A percentile compares a stretch with the other conserved stretches of the same genome.
phyloP scores from a whole-genome alignment of 2,329 filamentous ascomycete genomes.

The Hypocreales sp. region DNA sequence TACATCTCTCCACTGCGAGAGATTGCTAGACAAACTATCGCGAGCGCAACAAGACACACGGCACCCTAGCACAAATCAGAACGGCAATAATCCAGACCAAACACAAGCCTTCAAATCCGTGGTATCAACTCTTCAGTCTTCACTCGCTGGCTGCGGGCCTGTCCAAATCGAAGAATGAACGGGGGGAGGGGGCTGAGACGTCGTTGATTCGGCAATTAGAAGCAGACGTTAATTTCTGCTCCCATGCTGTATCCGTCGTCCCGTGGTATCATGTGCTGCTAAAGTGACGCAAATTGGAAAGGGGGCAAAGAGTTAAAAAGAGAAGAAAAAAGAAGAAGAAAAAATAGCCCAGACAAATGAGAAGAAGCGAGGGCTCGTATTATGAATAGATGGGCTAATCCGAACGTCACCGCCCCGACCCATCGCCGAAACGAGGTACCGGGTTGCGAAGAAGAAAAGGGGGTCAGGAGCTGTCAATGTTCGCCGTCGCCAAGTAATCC shows the following conservation, averaged over 20 bases:
- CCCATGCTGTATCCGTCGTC: slow-evolving; percentile 5
- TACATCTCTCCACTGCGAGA: no score
- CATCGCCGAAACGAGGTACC: no score
- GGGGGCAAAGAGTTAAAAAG: slow-evolving; percentile 1
- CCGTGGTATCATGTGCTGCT: slow-evolving; percentile 12
- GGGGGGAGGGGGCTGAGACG: slow-evolving; percentile 6
- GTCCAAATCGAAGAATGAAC: slow-evolving; percentile 8
- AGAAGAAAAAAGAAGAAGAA: slow-evolving; percentile 2
- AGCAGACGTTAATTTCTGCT: slow-evolving; percentile 2
- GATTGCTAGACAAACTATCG: no score
- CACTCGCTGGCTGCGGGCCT: slow-evolving; percentile 3
- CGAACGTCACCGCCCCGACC: no score
- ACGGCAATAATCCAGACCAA: no score
- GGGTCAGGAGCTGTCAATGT: no score
- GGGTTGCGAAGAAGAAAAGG: no score
- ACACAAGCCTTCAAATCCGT: slow-evolving; percentile 1
- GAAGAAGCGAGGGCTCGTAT: slow-evolving; percentile 2
- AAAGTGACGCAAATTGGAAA: slow-evolving; percentile 5
- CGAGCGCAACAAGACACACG: no score
- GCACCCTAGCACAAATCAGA: no score
- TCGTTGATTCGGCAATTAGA: background rate
- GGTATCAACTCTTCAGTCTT: slow-evolving; percentile 5
- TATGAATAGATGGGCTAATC: slow-evolving; percentile 2
- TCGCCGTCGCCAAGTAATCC: no score
- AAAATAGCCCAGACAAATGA: slow-evolving; percentile 3